Base-by-base conservation (phyloP, 208 protist species). In the Acanthamoeba lenticulata region DNA sequence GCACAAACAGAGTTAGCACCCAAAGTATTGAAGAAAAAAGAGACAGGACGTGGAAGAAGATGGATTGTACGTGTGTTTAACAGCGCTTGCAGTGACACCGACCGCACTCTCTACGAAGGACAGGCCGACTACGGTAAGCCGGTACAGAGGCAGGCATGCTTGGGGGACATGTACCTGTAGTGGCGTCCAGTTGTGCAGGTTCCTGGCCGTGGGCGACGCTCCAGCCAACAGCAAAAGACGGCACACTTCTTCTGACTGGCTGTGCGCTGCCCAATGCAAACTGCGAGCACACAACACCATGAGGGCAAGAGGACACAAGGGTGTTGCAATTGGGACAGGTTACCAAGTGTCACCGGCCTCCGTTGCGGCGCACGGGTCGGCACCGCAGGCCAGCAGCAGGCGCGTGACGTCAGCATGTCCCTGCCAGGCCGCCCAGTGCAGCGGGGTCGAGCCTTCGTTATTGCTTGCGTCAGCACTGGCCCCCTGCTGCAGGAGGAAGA, bases 111-210 rank as follows among this genome's bases (percentile, higher is more conserved):
- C 67, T 77, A 21, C 29, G 27, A 11, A 29, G 60, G 4, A 27
- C 29, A 6, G 5, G 5, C 13, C 6, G 29, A 29, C 9, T 69
- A 24, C 24, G 21, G 17, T 11, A 11, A n/a, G n/a, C n/a, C n/a
- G n/a, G n/a, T n/a, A n/a, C n/a, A n/a, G n/a, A n/a, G n/a, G n/a
- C n/a, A n/a, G n/a, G n/a, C n/a, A n/a, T n/a, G n/a, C n/a, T n/a
- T n/a, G n/a, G n/a, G n/a, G n/a, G n/a, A n/a, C n/a, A n/a, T 49
- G 77, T 38, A 86, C 77, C 77, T 86, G 77, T 29, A 57, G 77
- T 13, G 77, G 77, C 38, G 77, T 86, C 77, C 77, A 86, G 44
- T 38, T 38, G 45, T 55, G 77, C 19, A 13, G 27, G 40, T 86
- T 38, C 77, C 45, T 36, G 32, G 67, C 67, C 0, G 4, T 42